Percentiles rank a stretch among this genome's conserved stretches.
Evolutionary conservation across 73 alveolate genomes (phyloP).

Genomic region (Paramecium octaurelia): DNA sequence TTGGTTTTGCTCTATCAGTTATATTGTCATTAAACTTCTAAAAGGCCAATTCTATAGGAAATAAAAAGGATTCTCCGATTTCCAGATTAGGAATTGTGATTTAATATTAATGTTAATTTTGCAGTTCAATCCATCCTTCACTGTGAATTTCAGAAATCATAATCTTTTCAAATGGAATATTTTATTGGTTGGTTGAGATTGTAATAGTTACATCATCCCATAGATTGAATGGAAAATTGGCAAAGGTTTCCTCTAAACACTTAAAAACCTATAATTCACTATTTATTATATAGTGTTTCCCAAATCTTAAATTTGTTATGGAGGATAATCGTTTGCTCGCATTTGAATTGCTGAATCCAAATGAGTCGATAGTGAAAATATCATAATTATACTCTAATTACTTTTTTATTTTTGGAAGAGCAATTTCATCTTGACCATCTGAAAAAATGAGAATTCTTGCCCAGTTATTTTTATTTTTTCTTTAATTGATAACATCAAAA

Average conservation of each 20-base stretch:
- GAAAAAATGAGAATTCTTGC: constrained; percentile 72
- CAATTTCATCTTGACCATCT: constrained; percentile 75
- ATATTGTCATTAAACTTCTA: neutral
- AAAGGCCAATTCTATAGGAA: neutral
- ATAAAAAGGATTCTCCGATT: neutral
- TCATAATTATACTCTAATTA: constrained; percentile 53
- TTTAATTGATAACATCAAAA: constrained; percentile 59
- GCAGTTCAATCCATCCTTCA: neutral
- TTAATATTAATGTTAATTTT: neutral
- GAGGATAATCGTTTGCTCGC: neutral
- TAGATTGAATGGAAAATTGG: neutral
- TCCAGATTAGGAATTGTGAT: neutral
- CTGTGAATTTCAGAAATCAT: neutral
- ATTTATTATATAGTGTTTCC: neutral
- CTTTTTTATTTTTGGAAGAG: constrained; percentile 14
- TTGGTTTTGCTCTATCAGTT: neutral
- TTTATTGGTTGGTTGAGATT: neutral
- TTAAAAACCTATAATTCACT: neutral
- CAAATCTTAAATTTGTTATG: neutral
- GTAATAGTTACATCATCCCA: constrained; percentile 17
- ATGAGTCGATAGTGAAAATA: constrained; percentile 79
- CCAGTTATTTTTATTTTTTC: constrained; percentile 62
- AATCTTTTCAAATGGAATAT: neutral
- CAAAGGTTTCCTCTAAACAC: neutral
- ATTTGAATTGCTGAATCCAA: constrained; percentile 75